phyloP scores from a whole-genome alignment of 441 rosid genomes.

The Adansonia grandidieri region DNA sequence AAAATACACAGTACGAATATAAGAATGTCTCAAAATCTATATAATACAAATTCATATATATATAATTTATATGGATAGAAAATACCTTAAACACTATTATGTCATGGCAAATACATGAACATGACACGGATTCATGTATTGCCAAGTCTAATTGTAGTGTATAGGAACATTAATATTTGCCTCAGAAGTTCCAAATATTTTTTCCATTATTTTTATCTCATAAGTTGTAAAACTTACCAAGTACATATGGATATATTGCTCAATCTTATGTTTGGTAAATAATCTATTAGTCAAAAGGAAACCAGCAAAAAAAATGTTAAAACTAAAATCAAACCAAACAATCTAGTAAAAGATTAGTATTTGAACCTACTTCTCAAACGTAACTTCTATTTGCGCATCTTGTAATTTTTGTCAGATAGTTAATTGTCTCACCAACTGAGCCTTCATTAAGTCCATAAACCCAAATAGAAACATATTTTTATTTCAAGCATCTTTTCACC shows the following conservation, averaged over 20 bases:
- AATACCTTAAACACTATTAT: no score
- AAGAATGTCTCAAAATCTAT: no score
- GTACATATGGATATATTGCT: slow-evolving; percentile 70
- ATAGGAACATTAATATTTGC: not conserved
- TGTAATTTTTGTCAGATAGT: slow-evolving; percentile 55
- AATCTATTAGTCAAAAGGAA: slow-evolving; percentile 50
- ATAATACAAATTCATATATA: no score
- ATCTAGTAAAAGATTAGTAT: not conserved
- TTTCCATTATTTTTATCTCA: not conserved
- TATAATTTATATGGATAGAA: no score
- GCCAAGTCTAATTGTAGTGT: no score
- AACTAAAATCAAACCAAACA: no score
- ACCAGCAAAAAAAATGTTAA: slow-evolving; percentile 16
- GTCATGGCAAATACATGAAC: no score
- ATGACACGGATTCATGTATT: no score
- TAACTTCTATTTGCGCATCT: slow-evolving; percentile 57
- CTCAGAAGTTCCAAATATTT: not conserved
- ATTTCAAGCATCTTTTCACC: slow-evolving; percentile 67
- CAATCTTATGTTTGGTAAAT: slow-evolving; percentile 50
- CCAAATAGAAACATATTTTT: slow-evolving; percentile 72
- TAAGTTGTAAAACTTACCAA: slow-evolving; percentile 49
- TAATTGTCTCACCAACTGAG: slow-evolving; percentile 47
- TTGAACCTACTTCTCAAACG: slow-evolving; percentile 56
- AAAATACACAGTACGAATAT: no score
- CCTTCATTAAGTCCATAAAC: slow-evolving; percentile 57